These are phyloP conservation scores for Aureobasidium vineae DNA, from an alignment of 2,329 filamentous ascomycete species.

Conservation along the genomic window DNA sequence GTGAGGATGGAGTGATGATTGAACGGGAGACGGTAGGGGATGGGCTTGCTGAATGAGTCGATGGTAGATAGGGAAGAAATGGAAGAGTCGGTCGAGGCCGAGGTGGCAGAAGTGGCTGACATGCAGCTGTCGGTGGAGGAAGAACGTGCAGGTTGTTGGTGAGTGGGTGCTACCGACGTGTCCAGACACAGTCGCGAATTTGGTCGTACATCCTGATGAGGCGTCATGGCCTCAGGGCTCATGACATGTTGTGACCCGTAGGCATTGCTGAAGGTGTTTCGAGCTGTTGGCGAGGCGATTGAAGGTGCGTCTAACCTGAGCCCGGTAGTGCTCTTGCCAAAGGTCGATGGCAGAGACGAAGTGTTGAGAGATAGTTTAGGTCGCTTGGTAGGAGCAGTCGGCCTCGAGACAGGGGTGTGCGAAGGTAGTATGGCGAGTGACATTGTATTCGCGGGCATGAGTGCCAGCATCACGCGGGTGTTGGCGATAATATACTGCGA, in stretches of 20 bases:
- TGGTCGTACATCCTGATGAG: conserved; percentile 7
- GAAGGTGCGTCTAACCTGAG: conserved; percentile 55
- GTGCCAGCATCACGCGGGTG: conserved; percentile 36
- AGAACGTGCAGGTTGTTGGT: conserved; percentile 14
- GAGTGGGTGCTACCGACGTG: conserved; percentile 14
- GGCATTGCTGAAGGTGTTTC: conserved; percentile 62
- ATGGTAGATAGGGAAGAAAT: conserved; percentile 37
- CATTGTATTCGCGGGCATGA: conserved; percentile 38
- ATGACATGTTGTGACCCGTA: conserved; percentile 38
- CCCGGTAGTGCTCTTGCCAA: conserved; percentile 55
- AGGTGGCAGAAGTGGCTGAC: conserved; percentile 31
- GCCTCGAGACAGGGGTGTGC: conserved; percentile 13
- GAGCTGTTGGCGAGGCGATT: conserved; percentile 58
- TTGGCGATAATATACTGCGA: conserved; percentile 14
- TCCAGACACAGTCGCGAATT: conserved; percentile 19
- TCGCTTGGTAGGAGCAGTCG: conserved; percentile 40
- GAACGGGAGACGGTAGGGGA: conserved; percentile 50
- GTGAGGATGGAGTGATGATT: conserved; percentile 48
- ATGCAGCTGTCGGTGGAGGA: conserved; percentile 24
- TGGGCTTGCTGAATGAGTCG: conserved; percentile 39
- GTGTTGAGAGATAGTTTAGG: conserved; percentile 64
- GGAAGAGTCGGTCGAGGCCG: conserved; percentile 42
- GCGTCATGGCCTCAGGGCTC: conserved; percentile 22
- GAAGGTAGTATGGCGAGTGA: conserved; percentile 45
- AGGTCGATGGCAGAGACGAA: conserved; percentile 46